A percentile compares a stretch with the other conserved stretches of the same genome.
These are phyloP conservation scores for Suillus tomentosus DNA, from an alignment of 768 basidiomycete genomes.

Conservation along the genomic window DNA sequence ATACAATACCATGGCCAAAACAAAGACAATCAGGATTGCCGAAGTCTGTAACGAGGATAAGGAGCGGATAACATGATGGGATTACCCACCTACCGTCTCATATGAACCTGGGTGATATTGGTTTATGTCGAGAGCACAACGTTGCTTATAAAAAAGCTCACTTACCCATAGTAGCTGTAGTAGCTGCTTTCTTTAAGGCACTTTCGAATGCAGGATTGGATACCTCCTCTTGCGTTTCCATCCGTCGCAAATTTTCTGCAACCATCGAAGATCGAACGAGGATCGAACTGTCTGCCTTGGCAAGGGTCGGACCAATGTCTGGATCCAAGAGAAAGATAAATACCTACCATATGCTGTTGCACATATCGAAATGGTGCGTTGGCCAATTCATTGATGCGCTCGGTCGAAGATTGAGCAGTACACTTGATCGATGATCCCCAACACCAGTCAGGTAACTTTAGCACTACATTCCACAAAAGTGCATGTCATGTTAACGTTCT, in stretches of 20 bases:
- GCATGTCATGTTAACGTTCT: neutral
- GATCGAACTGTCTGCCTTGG: neutral
- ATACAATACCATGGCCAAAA: constrained; percentile 22
- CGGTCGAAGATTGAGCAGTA: constrained; percentile 5
- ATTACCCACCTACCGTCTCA: constrained; percentile 15
- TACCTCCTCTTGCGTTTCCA: constrained; percentile 18
- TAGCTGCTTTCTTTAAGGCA: constrained; percentile 16
- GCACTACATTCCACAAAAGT: constrained; percentile 2
- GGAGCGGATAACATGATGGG: neutral
- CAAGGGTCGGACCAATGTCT: neutral
- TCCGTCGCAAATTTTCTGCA: constrained; percentile 17
- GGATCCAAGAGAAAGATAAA: neutral
- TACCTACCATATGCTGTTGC: constrained; percentile 11
- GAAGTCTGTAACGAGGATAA: constrained; percentile 14
- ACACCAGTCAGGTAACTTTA: constrained; percentile 16
- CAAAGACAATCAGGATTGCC: constrained; percentile 13
- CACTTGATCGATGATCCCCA: constrained; percentile 14
- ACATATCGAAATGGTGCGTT: constrained; percentile 11
- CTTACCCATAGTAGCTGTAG: constrained; percentile 18
- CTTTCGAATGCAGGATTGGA: constrained; percentile 8
- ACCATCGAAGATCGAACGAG: constrained; percentile 14
- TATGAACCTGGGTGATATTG: constrained; percentile 5
- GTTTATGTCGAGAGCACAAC: neutral
- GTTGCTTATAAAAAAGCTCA: neutral
- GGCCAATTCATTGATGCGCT: constrained; percentile 4